Percentiles rank a stretch among this genome's conserved stretches.
Evolutionary conservation across 768 basidiomycete genomes (phyloP).

Genomic region (Clitopilus passeckerianus): DNA sequence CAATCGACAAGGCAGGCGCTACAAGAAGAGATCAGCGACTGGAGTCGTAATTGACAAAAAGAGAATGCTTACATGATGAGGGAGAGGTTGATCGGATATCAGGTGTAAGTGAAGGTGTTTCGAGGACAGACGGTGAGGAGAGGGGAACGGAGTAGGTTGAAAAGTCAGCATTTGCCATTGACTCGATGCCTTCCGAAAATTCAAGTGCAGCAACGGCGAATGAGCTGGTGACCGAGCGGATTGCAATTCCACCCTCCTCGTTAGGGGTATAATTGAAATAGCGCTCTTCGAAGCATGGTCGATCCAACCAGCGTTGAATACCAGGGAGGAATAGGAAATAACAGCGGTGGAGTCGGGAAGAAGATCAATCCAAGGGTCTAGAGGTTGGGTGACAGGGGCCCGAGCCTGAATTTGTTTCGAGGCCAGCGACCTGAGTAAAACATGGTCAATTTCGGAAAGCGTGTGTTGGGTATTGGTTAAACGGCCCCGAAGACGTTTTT

Average conservation of each 20-base stretch:
- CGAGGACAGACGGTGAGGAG: slow-evolving; percentile 3
- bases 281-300: slow-evolving; percentile 76
- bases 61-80: slow-evolving; percentile 12
- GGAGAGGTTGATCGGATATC: slow-evolving; percentile 2
- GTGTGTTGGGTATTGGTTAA: slow-evolving; percentile 26
- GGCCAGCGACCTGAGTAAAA: slow-evolving; percentile 40
- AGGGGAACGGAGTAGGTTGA: not conserved
- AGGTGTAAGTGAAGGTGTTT: slow-evolving; percentile 1
- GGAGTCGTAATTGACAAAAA: not conserved
- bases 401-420: slow-evolving; percentile 20
- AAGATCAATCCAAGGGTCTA: slow-evolving; percentile 23
- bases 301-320: slow-evolving; percentile 63
- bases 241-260: slow-evolving; percentile 28
- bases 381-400: slow-evolving; percentile 17
- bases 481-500: slow-evolving; percentile 42
- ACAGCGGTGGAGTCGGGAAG: not conserved
- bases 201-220: slow-evolving; percentile 69
- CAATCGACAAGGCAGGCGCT: slow-evolving; percentile 19
- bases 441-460: slow-evolving; percentile 34
- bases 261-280: slow-evolving; percentile 46
- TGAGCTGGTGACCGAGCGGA: slow-evolving; percentile 40
- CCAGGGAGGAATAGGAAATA: slow-evolving; percentile 30
- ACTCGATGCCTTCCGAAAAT: slow-evolving; percentile 63
- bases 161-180: slow-evolving; percentile 47
- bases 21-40: slow-evolving; percentile 4